These are phyloP conservation scores for Aeschynomene evenia DNA, from an alignment of 306 rosid species.

Conservation along the genomic window DNA sequence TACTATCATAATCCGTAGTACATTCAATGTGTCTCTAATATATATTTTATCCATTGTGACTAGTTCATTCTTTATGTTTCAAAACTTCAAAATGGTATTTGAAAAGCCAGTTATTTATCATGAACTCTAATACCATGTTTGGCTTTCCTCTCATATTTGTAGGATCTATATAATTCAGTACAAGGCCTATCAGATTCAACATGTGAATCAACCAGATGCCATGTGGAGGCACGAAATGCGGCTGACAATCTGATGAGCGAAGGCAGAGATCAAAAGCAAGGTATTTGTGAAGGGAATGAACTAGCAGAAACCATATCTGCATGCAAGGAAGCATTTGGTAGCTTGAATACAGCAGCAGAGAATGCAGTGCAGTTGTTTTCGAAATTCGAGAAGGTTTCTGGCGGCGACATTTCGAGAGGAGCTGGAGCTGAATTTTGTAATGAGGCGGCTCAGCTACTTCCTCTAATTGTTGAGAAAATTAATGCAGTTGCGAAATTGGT, in stretches of 20 bases:
- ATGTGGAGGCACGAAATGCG: slow-evolving; percentile 32
- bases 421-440: slow-evolving; percentile 39
- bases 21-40: neutral
- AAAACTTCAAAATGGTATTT: neutral
- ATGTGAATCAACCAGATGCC: slow-evolving; percentile 26
- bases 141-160: slow-evolving; percentile 28
- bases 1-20: neutral
- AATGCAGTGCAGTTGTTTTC: slow-evolving; percentile 38
- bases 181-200: slow-evolving; percentile 24
- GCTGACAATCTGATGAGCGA: slow-evolving; percentile 14
- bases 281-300: slow-evolving; percentile 27
- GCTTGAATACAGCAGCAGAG: slow-evolving; percentile 58
- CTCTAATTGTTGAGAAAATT: slow-evolving; percentile 54
- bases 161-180: slow-evolving; percentile 41
- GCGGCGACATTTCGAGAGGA: slow-evolving; percentile 36
- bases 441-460: slow-evolving; percentile 55
- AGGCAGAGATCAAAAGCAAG: slow-evolving; percentile 22
- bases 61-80: neutral
- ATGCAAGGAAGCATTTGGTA: slow-evolving; percentile 55
- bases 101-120: neutral
- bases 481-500: slow-evolving; percentile 45
- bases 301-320: slow-evolving; percentile 36
- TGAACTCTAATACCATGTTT: slow-evolving; percentile 18
- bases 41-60: neutral
- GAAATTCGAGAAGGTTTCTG: slow-evolving; percentile 27